These are phyloP conservation scores for Xylariaceae sp. DNA, from an alignment of 2,329 filamentous ascomycete species.

Conservation along the genomic window DNA sequence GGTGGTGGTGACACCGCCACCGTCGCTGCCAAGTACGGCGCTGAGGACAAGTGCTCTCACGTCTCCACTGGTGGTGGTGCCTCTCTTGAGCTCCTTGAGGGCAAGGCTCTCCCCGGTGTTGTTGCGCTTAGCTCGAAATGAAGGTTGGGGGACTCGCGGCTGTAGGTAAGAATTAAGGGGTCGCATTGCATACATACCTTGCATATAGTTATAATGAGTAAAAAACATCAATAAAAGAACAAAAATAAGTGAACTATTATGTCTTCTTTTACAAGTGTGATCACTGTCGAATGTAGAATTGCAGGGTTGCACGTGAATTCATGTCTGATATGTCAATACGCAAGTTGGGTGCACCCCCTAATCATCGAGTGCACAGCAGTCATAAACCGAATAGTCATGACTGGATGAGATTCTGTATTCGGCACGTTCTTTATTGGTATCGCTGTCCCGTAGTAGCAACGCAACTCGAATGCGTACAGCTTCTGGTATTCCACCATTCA, in stretches of 20 bases:
- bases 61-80: conserved; percentile 96
- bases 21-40: conserved; percentile 93
- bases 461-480: neutral
- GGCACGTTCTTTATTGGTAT: neutral
- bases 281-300: no score
- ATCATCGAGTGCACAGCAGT: no score
- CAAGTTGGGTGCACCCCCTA: no score
- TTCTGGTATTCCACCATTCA: conserved; percentile 1
- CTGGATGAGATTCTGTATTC: neutral
- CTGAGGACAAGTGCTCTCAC: conserved; percentile 95
- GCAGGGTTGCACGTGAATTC: neutral
- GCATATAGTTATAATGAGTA: neutral
- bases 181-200: neutral
- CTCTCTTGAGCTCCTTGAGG: conserved; percentile 91
- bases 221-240: neutral
- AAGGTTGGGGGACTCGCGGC: conserved; percentile 26
- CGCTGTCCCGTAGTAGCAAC: neutral
- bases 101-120: conserved; percentile 95
- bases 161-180: conserved; percentile 8
- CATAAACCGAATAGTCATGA: neutral
- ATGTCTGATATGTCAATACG: neutral
- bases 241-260: neutral
- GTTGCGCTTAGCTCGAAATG: conserved; percentile 78
- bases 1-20: conserved; percentile 97
- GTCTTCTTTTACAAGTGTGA: neutral